Percentiles rank a stretch among this genome's conserved stretches.
Conservation (phyloP, 176 grass and related monocot genomes). For the Guadua angustifolia region DNA sequence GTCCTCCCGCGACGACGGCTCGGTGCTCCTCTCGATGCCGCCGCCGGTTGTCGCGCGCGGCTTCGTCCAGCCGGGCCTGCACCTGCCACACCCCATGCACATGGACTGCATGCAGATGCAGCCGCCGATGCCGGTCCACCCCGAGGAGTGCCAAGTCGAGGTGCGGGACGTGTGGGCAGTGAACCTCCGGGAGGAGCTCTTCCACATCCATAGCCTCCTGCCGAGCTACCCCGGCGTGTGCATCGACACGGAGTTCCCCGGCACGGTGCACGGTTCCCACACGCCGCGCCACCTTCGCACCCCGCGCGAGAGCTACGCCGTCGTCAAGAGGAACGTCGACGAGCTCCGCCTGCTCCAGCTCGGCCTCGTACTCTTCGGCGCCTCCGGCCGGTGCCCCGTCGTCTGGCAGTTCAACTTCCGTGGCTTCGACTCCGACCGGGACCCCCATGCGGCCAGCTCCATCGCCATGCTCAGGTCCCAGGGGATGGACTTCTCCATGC, state of each 20-base stretch:
- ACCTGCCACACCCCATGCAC: neutral
- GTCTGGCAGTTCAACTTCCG: conserved; percentile 60
- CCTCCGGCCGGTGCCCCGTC: neutral
- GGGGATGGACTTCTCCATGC: conserved; percentile 19
- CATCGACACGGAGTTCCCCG: conserved; percentile 56
- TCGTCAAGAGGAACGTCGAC: conserved; percentile 47
- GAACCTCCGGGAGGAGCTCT: conserved; percentile 36
- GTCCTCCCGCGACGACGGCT: neutral
- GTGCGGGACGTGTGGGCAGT: conserved; percentile 43
- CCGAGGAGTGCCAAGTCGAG: neutral
- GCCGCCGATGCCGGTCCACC: no score
- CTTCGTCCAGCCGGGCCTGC: neutral
- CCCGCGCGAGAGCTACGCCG: conserved; percentile 34
- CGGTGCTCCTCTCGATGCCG: neutral
- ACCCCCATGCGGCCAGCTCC: conserved; percentile 36
- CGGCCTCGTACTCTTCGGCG: conserved; percentile 27
- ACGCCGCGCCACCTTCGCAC: conserved; percentile 35
- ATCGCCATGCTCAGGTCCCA: conserved; percentile 46
- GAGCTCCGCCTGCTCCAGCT: conserved; percentile 50
- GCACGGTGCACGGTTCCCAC: conserved; percentile 31
- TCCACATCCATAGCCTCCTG: neutral
- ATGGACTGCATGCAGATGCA: no score
- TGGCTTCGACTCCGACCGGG: conserved; percentile 28
- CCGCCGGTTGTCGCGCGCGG: neutral
- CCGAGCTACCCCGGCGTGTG: conserved; percentile 32